Percentiles rank a stretch among this genome's conserved stretches.
These are phyloP conservation scores for Blastobotrys illinoisensis DNA, from an alignment of 1,139 yeast genomes.

Conservation along the genomic window DNA sequence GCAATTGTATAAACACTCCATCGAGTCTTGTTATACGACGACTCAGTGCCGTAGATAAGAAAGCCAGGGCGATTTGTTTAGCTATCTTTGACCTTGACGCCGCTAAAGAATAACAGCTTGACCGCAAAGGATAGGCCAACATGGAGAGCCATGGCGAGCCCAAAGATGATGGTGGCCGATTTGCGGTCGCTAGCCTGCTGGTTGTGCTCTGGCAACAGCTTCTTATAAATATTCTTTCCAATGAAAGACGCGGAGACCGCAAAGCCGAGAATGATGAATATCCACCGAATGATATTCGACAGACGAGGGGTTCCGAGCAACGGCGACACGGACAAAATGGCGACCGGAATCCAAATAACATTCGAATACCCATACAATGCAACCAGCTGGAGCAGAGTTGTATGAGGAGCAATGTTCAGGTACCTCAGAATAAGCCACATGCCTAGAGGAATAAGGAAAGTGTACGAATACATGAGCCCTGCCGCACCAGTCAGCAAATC, in stretches of 20 bases:
- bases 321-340: constrained; percentile 47
- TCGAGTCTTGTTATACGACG: too few relatives aligned
- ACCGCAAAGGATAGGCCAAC: constrained; percentile 36
- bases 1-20: too few relatives aligned
- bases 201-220: constrained; percentile 18
- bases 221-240: constrained; percentile 30
- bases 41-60: too few relatives aligned
- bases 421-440: constrained; percentile 47
- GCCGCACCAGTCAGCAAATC: constrained; percentile 62
- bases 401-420: constrained; percentile 32
- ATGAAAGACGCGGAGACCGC: constrained; percentile 35
- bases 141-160: constrained; percentile 32
- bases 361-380: constrained; percentile 78
- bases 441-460: constrained; percentile 52
- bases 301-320: constrained; percentile 32
- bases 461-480: constrained; percentile 65
- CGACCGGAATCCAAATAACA: constrained; percentile 73
- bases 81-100: constrained; percentile 15
- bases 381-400: constrained; percentile 39
- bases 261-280: constrained; percentile 34
- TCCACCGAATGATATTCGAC: constrained; percentile 36
- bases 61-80: not conserved
- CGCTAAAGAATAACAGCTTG: constrained; percentile 34
- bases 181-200: constrained; percentile 25
- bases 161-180: constrained; percentile 30